phyloP scores from a whole-genome alignment of 2,329 filamentous ascomycete species.

The Moelleriella libera region DNA sequence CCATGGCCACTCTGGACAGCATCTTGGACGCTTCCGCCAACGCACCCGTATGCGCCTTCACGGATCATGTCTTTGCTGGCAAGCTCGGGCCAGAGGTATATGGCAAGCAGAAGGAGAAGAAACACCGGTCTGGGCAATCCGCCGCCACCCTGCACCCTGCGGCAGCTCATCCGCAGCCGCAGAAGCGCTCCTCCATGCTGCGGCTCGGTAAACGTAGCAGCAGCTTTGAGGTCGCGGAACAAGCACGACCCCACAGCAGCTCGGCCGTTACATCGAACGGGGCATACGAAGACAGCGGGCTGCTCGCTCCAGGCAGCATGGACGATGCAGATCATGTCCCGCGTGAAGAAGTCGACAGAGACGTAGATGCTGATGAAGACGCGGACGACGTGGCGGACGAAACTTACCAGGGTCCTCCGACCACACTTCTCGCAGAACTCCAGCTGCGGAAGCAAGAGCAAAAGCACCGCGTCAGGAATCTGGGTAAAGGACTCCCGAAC shows the following conservation, averaged over 20 bases:
- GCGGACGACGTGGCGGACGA: slow-evolving; percentile 33
- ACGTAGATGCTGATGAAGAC: slow-evolving; percentile 28
- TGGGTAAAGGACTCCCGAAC: slow-evolving; percentile 46
- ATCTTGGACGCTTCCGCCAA: slow-evolving; percentile 81
- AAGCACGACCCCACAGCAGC: slow-evolving; percentile 9
- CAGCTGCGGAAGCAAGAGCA: slow-evolving; percentile 84
- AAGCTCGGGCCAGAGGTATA: slow-evolving; percentile 64
- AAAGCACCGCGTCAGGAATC: slow-evolving; percentile 56
- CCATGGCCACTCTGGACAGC: slow-evolving; percentile 76
- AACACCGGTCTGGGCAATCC: slow-evolving; percentile 21
- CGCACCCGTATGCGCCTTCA: slow-evolving; percentile 84
- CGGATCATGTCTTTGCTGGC: slow-evolving; percentile 73
- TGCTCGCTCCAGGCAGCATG: slow-evolving; percentile 1
- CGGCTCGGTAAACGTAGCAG: slow-evolving; percentile 27
- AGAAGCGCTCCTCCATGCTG: slow-evolving; percentile 35
- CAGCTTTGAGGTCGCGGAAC: slow-evolving; percentile 15
- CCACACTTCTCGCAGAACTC: slow-evolving; percentile 82
- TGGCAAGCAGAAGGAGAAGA: slow-evolving; percentile 42
- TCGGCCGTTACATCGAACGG: slow-evolving; percentile 8
- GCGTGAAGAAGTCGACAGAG: slow-evolving; percentile 13
- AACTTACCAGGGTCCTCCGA: slow-evolving; percentile 57
- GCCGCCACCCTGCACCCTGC: slow-evolving; percentile 11
- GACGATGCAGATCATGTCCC: slow-evolving; percentile 5
- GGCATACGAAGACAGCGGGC: slow-evolving; percentile 8
- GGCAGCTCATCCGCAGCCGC: slow-evolving; percentile 15